These are phyloP conservation scores for Pyrenophora teres DNA, from an alignment of 2,329 filamentous ascomycete species.

Conservation along the genomic window DNA sequence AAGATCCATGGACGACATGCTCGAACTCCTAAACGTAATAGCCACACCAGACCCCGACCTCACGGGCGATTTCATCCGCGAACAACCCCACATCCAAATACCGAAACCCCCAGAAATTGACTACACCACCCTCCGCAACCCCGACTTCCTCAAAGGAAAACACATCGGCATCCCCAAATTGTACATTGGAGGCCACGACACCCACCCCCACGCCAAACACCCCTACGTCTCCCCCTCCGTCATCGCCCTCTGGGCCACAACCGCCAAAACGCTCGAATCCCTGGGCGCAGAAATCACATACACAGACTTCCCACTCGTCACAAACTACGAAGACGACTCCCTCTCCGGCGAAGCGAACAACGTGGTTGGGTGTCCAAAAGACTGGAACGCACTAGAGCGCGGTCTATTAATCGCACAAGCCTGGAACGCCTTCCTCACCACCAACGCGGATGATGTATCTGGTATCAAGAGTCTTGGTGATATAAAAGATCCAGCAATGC, in stretches of 20 bases:
- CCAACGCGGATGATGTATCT: slow-evolving; percentile 46
- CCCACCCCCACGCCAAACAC: slow-evolving; percentile 40
- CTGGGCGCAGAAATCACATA: slow-evolving; percentile 52
- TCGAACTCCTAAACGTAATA: slow-evolving; percentile 57
- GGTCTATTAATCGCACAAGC: slow-evolving; percentile 56
- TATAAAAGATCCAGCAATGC: slow-evolving; percentile 46
- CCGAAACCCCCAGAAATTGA: slow-evolving; percentile 43
- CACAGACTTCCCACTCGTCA: slow-evolving; percentile 54
- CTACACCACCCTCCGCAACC: slow-evolving; percentile 43
- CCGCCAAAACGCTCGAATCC: slow-evolving; percentile 45
- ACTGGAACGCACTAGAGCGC: slow-evolving; percentile 56
- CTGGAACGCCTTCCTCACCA: slow-evolving; percentile 58
- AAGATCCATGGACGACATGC: slow-evolving; percentile 56
- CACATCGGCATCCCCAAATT: slow-evolving; percentile 57
- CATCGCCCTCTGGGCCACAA: slow-evolving; percentile 43
- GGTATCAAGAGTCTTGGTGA: slow-evolving; percentile 46
- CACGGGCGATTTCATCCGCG: slow-evolving; percentile 60
- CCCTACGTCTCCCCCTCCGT: slow-evolving; percentile 47
- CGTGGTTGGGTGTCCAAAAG: slow-evolving; percentile 49
- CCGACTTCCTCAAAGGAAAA: slow-evolving; percentile 49
- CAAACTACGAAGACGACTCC: slow-evolving; percentile 52
- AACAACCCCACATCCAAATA: slow-evolving; percentile 54
- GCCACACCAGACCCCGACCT: slow-evolving; percentile 50
- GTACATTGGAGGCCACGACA: slow-evolving; percentile 53
- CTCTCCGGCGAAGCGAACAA: slow-evolving; percentile 47